Percentiles rank a stretch among this genome's conserved stretches.
phyloP scores from a whole-genome alignment of 805 yeast species.

The Saccharomycopsis capsularis region DNA sequence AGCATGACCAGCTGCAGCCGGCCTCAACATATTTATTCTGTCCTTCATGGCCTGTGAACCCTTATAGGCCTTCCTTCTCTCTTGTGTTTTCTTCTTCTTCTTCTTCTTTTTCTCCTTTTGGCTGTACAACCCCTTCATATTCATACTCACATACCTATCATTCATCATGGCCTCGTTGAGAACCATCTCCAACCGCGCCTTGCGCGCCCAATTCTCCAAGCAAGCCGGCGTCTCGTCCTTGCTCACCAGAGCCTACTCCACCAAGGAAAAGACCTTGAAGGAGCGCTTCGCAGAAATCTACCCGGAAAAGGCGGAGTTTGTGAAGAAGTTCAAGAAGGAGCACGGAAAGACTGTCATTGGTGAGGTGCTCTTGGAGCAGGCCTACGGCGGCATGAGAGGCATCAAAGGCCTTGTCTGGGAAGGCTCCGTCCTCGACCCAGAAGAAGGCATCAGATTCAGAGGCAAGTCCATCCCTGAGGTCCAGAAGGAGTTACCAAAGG shows the following conservation, averaged over 20 bases:
- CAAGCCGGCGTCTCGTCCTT: slow-evolving; percentile 11
- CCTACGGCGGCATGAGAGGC: slow-evolving; percentile 90
- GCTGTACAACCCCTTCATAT: too few species aligned
- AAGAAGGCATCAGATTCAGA: slow-evolving; percentile 82
- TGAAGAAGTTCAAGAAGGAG: slow-evolving; percentile 74
- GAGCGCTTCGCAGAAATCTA: slow-evolving; percentile 89
- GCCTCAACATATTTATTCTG: too few species aligned
- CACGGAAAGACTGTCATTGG: slow-evolving; percentile 84
- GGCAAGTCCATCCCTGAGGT: slow-evolving; percentile 78
- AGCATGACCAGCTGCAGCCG: too few species aligned
- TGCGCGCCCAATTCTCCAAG: slow-evolving; percentile 19
- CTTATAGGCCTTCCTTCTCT: too few species aligned
- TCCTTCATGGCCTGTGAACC: too few species aligned
- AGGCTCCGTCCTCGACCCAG: slow-evolving; percentile 79
- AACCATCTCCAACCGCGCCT: slow-evolving; percentile 20
- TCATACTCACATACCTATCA: too few species aligned
- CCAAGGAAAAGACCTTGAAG: slow-evolving; percentile 61
- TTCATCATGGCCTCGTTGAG: slow-evolving; percentile 21
- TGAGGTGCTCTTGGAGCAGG: slow-evolving; percentile 69
- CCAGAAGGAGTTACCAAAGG: slow-evolving; percentile 68
- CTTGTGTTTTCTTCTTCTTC: too few species aligned
- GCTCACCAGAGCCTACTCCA: slow-evolving; percentile 31
- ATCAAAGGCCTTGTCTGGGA: slow-evolving; percentile 83
- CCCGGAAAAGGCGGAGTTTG: slow-evolving; percentile 88
- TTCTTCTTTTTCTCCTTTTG: too few species aligned